Base-by-base conservation (phyloP, 1,284 basidiomycete species). In the Microbotryum scabiosae region DNA sequence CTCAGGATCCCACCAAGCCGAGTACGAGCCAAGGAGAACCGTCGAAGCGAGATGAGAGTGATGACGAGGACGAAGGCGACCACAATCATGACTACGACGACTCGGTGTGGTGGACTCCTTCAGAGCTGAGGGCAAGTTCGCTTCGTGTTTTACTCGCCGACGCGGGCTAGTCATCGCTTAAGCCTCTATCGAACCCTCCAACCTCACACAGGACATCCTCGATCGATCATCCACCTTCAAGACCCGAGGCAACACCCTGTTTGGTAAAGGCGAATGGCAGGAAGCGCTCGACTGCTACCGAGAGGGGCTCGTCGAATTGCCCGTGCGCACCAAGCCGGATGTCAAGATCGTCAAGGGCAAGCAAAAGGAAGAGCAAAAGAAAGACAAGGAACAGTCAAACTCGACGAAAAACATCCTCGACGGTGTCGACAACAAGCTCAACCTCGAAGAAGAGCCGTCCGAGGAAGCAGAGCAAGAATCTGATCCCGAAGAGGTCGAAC, bases 251-350 rank as follows among this genome's bases (percentile, higher is more conserved):
- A 69, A 64, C 32, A 46, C 47, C 12, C 43, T 57, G 21, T 69
- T 67, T 25, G 65, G 63, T 4, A 59, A 60, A n/a, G 61, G 61
- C 1, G 47, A 59, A 2, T 65, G 56, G 56, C 57, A 67, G 45
- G n/a, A 44, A 4, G 67, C 67, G 3, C 54, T 69, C 30, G 63
- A 41, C 25, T 58, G 54, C 21, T 69, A 69, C 56, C 54, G 60
- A 5, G 54, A 67, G 18, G 67, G 54, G 6, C 48, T 69, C 2
- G 59, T 32, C 6, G 62, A 67, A 44, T 57, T 69, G n/a, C 65
- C 66, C 7, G 59, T 48, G 9, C 47, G 56, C 50, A 51, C 59
- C 6, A 14, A 14, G 30, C 48, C 25, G 16, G 18, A 12, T 5
- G 44, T 5, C 36, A 41, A 41, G 36, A 18, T 41, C 10, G 23